These are phyloP conservation scores for Neofusicoccum laricinum DNA, from an alignment of 2,329 filamentous ascomycete species.

Conservation along the genomic window DNA sequence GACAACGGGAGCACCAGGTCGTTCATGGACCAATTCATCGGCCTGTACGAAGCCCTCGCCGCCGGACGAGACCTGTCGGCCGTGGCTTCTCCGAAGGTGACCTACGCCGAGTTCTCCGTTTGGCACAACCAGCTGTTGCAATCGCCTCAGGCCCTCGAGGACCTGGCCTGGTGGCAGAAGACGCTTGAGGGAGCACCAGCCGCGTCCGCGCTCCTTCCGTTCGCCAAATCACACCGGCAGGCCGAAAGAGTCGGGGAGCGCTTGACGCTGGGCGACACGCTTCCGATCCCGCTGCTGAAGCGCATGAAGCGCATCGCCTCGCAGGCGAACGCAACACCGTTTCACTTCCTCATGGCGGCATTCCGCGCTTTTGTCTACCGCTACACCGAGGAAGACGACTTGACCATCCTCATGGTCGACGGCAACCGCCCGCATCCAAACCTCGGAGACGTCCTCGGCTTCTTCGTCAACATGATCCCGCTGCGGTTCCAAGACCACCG, in stretches of 20 bases:
- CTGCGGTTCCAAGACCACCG: slow-evolving; percentile 35
- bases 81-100: slow-evolving; percentile 19
- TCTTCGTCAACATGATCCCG: slow-evolving; percentile 51
- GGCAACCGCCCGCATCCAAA: slow-evolving; percentile 38
- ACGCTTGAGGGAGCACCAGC: slow-evolving; percentile 18
- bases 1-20: slow-evolving; percentile 29
- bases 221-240: slow-evolving; percentile 18
- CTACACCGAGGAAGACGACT: slow-evolving; percentile 36
- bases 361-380: slow-evolving; percentile 37
- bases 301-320: slow-evolving; percentile 29
- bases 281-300: slow-evolving; percentile 20
- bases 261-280: slow-evolving; percentile 18
- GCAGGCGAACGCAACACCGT: slow-evolving; percentile 30
- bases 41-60: slow-evolving; percentile 23
- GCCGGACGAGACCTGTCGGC: slow-evolving; percentile 22
- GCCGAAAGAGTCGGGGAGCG: slow-evolving; percentile 18
- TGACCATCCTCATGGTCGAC: slow-evolving; percentile 51
- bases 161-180: slow-evolving; percentile 21
- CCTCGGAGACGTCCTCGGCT: slow-evolving; percentile 40
- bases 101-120: slow-evolving; percentile 25
- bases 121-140: slow-evolving; percentile 24
- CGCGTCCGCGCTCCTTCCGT: slow-evolving; percentile 19
- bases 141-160: slow-evolving; percentile 17
- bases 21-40: slow-evolving; percentile 24
- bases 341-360: slow-evolving; percentile 48